Base-by-base conservation (phyloP, 306 rosid species). In the Cicer yamashitae region DNA sequence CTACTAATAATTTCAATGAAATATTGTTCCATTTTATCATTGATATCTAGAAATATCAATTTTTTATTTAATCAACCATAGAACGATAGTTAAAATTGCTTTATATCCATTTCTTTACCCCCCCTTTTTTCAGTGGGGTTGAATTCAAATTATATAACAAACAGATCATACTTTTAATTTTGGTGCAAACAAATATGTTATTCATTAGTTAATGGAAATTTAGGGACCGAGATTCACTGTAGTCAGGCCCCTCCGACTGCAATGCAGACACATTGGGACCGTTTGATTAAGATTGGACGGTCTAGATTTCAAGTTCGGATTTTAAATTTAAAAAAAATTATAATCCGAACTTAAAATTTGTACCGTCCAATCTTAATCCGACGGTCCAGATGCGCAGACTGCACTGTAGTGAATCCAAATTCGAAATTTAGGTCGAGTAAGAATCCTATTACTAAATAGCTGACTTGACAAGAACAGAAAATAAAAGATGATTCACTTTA, bases 121-220 rank as follows among this genome's bases (percentile, higher is more conserved):
- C 64, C 64, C 15, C 5, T 14, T 20, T 8, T 17, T 65, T 25
- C 58, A 7, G 45, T 44, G 38, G 34, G 6, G 46, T 67, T 77
- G 61, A 77, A 17, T 56, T 67, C 17, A 46, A 57, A 37, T 44
- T 14, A 2, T 14, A 67, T 67, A 15, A 25, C 25, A 17, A 41
- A 25, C 14, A 14, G 22, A 7, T 7, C 9, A 17, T 22, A 11
- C 9, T 43, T 44, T 44, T 54, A 44, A 10, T 30, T 5, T 53
- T 66, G 34, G n/a, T 54, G 37, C 5, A n/a, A 52, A 41, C 67
- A 59, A 66, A n/a, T 63, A 50, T 11, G 40, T 62, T 45, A 37
- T 30, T 56, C 10, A 8, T 61, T 51, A 18, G 11, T 47, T 20
- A 18, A 18, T 1, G 9, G 13, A 54, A 53, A 53, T 53, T 53